Conservation (phyloP, 495 filamentous ascomycete species). For the Jackrogersella minutella region DNA sequence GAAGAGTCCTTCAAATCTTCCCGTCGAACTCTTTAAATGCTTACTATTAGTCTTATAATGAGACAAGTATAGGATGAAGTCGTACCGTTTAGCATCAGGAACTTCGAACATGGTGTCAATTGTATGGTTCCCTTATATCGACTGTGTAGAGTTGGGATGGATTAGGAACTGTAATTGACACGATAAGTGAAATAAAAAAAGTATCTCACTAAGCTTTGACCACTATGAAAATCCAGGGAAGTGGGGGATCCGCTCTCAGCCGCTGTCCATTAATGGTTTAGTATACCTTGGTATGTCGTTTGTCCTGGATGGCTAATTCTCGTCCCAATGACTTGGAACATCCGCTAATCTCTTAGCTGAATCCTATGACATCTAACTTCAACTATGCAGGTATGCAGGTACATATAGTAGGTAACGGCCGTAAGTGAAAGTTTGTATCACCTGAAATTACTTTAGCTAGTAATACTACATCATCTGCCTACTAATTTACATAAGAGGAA, state of each 20-base stretch:
- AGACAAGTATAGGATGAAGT: neutral
- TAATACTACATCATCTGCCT: constrained; percentile 7
- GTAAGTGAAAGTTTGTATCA: constrained; percentile 35
- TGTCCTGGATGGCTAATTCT: constrained; percentile 15
- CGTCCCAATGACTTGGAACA: constrained; percentile 28
- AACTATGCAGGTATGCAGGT: neutral
- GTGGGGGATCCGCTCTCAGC: constrained; percentile 9
- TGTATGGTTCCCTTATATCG: neutral
- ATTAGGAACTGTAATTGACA: neutral
- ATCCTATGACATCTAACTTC: neutral
- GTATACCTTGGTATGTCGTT: constrained; percentile 17
- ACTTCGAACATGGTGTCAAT: constrained; percentile 57
- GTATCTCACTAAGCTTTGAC: too few species aligned
- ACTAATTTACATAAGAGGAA: constrained; percentile 3
- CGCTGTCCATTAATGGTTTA: constrained; percentile 16
- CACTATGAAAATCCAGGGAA: neutral
- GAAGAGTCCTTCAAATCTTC: constrained; percentile 56
- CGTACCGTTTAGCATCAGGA: constrained; percentile 62
- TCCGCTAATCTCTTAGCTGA: constrained; percentile 30
- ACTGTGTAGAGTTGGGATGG: neutral
- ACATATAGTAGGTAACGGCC: constrained; percentile 24
- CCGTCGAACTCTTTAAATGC: constrained; percentile 56
- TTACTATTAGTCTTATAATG: constrained; percentile 22
- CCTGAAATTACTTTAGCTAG: constrained; percentile 16
- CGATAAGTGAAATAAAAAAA: too few species aligned